A percentile compares a stretch with the other conserved stretches of the same genome.
phyloP scores from a whole-genome alignment of 345 rosid species.

The Xanthoceras sorbifolium region DNA sequence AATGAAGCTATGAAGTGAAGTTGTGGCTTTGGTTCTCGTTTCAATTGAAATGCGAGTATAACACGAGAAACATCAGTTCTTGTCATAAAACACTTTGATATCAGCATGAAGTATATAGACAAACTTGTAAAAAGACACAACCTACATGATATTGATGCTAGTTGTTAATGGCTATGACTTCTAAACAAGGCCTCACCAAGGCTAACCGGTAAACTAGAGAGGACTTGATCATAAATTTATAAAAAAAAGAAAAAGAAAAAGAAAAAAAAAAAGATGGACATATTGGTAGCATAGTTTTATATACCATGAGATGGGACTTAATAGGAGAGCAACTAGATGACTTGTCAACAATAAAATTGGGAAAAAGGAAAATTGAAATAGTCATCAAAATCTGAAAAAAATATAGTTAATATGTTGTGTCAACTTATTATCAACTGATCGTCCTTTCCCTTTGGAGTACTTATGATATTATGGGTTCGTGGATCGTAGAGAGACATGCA shows the following conservation, averaged over 20 bases:
- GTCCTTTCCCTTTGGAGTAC: no score
- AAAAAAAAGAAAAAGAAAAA: not conserved
- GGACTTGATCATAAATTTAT: not conserved
- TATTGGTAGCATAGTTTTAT: not conserved
- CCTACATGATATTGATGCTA: not conserved
- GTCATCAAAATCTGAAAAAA: not conserved
- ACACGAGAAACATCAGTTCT: not conserved
- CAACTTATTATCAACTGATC: no score
- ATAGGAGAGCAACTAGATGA: not conserved
- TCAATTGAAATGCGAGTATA: not conserved
- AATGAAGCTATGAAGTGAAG: not conserved
- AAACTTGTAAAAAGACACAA: not conserved
- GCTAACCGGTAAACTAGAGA: not conserved
- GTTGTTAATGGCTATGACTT: not conserved
- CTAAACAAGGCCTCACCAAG: not conserved
- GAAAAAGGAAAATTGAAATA: no score
- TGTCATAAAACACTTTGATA: not conserved
- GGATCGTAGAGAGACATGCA: no score
- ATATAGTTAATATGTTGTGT: not conserved
- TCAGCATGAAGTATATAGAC: not conserved
- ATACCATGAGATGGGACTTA: not conserved
- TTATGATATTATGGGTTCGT: no score
- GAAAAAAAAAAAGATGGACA: not conserved
- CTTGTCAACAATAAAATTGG: no score
- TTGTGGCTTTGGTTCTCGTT: not conserved